Percentiles rank a stretch among this genome's conserved stretches.
Conservation (phyloP, 345 rosid species). For the Salix viminalis region DNA sequence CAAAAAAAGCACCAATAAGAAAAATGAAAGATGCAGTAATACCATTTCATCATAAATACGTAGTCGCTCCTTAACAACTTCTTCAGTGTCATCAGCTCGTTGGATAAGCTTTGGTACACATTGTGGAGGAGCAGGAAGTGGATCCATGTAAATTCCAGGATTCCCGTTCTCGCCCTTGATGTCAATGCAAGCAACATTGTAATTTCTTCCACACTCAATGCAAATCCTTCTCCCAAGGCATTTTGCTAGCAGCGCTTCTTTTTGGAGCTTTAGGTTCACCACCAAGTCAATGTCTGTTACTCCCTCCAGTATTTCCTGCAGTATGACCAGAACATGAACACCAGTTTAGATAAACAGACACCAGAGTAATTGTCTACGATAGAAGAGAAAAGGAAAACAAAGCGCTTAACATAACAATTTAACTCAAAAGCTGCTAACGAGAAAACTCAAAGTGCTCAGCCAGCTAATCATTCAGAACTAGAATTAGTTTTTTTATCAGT, state of each 20-base stretch:
- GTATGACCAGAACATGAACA: neutral
- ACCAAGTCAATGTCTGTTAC: slow-evolving; percentile 80
- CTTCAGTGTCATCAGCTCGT: slow-evolving; percentile 89
- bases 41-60: slow-evolving; percentile 73
- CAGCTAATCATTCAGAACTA: neutral
- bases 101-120: slow-evolving; percentile 78
- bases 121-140: slow-evolving; percentile 88
- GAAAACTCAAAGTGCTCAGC: neutral
- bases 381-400: neutral
- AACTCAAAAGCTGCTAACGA: neutral
- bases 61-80: slow-evolving; percentile 82
- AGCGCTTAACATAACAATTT: neutral
- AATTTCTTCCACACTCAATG: slow-evolving; percentile 83
- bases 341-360: neutral
- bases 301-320: slow-evolving; percentile 86
- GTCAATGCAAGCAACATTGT: slow-evolving; percentile 80
- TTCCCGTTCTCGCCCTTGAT: slow-evolving; percentile 71
- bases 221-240: slow-evolving; percentile 96
- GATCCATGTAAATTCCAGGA: slow-evolving; percentile 86
- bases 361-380: neutral
- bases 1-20: neutral
- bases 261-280: slow-evolving; percentile 73
- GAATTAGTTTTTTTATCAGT: neutral
- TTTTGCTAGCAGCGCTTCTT: slow-evolving; percentile 87
- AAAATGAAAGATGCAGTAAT: slow-evolving; percentile 1